phyloP scores from a whole-genome alignment of 768 basidiomycete genomes.

The Boletus subcaerulescens region DNA sequence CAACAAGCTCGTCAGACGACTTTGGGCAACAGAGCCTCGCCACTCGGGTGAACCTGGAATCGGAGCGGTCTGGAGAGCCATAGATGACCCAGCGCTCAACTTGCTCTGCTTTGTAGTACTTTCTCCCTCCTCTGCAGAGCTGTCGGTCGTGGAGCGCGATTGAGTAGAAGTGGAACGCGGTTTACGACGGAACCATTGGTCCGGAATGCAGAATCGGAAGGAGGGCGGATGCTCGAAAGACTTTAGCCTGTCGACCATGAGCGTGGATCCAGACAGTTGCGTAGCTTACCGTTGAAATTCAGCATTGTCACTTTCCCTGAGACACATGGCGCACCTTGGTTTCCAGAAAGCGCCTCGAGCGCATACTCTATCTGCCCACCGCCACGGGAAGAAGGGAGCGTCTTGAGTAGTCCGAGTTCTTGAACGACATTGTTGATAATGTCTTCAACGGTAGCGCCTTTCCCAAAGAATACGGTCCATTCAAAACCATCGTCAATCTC shows the following conservation, averaged over 20 bases:
- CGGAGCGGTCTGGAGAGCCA: slow-evolving; percentile 14
- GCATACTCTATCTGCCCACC: slow-evolving; percentile 65
- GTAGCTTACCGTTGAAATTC: slow-evolving; percentile 9
- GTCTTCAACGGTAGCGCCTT: slow-evolving; percentile 52
- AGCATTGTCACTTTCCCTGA: background rate
- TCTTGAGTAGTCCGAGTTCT: slow-evolving; percentile 68
- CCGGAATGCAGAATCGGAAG: slow-evolving; percentile 69
- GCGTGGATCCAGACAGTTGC: slow-evolving; percentile 8
- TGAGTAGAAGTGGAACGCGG: slow-evolving; percentile 47
- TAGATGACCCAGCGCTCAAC: slow-evolving; percentile 25
- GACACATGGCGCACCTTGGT: slow-evolving; percentile 43
- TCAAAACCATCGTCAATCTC: slow-evolving; percentile 73
- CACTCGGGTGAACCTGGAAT: slow-evolving; percentile 43
- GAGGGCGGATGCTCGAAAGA: slow-evolving; percentile 12
- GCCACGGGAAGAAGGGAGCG: slow-evolving; percentile 63
- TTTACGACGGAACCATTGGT: slow-evolving; percentile 76
- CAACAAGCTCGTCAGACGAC: slow-evolving; percentile 62
- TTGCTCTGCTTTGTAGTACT: slow-evolving; percentile 61
- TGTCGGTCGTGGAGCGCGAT: slow-evolving; percentile 52
- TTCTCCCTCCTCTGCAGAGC: slow-evolving; percentile 41
- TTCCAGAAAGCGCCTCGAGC: slow-evolving; percentile 59
- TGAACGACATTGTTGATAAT: slow-evolving; percentile 49
- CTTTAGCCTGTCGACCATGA: slow-evolving; percentile 14
- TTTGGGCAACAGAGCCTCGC: slow-evolving; percentile 53
- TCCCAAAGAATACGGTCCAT: slow-evolving; percentile 65